Conservation (phyloP, 2,329 filamentous ascomycete species). For the Diplodia scrobiculata region DNA sequence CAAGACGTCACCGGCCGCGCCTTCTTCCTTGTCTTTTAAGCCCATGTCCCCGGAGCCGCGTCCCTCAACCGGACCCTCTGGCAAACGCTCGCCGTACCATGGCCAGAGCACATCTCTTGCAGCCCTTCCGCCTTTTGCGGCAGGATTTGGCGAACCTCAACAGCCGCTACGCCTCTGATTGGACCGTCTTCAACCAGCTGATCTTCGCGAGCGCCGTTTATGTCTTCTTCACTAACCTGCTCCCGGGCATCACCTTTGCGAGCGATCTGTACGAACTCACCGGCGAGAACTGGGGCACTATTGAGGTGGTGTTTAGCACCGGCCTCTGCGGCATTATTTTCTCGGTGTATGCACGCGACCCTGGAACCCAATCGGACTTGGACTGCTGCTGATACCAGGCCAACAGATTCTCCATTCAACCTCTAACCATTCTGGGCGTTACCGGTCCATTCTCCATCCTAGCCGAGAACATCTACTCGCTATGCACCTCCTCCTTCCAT, state of each 20-base stretch:
- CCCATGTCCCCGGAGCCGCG: background rate
- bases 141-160: slow-evolving; percentile 39
- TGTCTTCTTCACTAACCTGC: slow-evolving; percentile 67
- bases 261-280: slow-evolving; percentile 65
- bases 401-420: slow-evolving; percentile 59
- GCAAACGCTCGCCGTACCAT: slow-evolving; percentile 5
- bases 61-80: background rate
- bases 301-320: slow-evolving; percentile 68
- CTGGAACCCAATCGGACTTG: background rate
- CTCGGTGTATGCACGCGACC: slow-evolving; percentile 52
- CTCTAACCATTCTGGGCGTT: slow-evolving; percentile 66
- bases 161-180: slow-evolving; percentile 40
- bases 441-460: slow-evolving; percentile 69
- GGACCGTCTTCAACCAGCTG: slow-evolving; percentile 62
- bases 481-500: slow-evolving; percentile 59
- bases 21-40: background rate
- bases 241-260: slow-evolving; percentile 68
- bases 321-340: slow-evolving; percentile 66
- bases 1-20: slow-evolving; percentile 12
- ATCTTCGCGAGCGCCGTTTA: slow-evolving; percentile 65
- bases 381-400: background rate
- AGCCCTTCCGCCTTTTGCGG: slow-evolving; percentile 40
- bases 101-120: slow-evolving; percentile 30
- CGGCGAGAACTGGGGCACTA: slow-evolving; percentile 65
- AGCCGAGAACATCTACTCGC: slow-evolving; percentile 64